Percentiles rank a stretch among this genome's conserved stretches.
Conservation (phyloP, 306 rosid species). For the Luffa acutangula region DNA sequence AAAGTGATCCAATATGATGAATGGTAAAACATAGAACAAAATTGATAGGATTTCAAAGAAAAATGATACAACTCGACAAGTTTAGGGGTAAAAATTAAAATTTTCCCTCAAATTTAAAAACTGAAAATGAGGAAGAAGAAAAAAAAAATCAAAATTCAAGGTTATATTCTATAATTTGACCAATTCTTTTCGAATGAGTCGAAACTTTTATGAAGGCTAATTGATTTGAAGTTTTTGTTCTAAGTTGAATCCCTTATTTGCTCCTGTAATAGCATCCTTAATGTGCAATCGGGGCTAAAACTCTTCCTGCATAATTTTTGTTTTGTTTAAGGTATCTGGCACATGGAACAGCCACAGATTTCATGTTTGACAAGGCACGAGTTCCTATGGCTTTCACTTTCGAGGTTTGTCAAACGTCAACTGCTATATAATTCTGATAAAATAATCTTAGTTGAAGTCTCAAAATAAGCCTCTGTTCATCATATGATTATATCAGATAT, state of each 20-base stretch:
- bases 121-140: neutral
- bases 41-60: too few species aligned
- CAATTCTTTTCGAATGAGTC: neutral
- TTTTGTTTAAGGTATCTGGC: constrained; percentile 67
- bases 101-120: neutral
- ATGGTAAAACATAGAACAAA: too few species aligned
- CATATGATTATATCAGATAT: constrained; percentile 46
- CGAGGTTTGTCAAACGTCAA: constrained; percentile 52
- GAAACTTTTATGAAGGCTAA: neutral
- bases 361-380: constrained; percentile 70
- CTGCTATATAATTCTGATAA: neutral
- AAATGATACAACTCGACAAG: too few species aligned
- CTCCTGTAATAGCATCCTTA: neutral
- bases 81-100: neutral
- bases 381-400: constrained; percentile 95
- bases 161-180: neutral
- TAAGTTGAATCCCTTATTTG: neutral
- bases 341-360: constrained; percentile 98
- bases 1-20: too few species aligned
- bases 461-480: neutral
- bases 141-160: too few species aligned
- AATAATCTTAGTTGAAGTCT: constrained; percentile 6
- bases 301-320: neutral
- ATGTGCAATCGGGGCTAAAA: neutral
- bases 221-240: neutral